Percentiles rank a stretch among this genome's conserved stretches.
These are phyloP conservation scores for Camelina laxa DNA, from an alignment of 345 rosid species.

Conservation along the genomic window DNA sequence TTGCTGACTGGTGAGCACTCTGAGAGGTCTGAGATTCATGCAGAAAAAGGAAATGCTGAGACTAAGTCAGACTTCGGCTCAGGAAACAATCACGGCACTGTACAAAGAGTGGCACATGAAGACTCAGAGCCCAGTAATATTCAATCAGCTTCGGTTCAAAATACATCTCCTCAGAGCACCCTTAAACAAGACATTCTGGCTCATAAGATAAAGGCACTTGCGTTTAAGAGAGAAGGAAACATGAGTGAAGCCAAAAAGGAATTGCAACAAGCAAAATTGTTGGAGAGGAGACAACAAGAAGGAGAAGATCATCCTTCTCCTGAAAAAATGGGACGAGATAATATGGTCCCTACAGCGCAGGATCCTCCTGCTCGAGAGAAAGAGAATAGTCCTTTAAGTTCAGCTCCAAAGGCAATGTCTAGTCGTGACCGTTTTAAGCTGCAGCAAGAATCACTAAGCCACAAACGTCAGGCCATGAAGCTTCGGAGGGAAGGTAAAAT, in stretches of 20 bases:
- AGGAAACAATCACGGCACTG: conserved; percentile 7
- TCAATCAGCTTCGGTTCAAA: conserved; percentile 44
- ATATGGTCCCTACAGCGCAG: conserved; percentile 26
- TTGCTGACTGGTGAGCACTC: conserved; percentile 53
- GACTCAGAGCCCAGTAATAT: conserved; percentile 30
- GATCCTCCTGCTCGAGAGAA: conserved; percentile 48
- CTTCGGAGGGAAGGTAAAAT: conserved; percentile 78
- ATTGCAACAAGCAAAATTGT: conserved; percentile 73
- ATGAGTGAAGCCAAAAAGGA: conserved; percentile 80
- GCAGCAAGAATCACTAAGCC: conserved; percentile 86
- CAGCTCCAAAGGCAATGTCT: conserved; percentile 64
- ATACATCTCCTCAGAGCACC: conserved; percentile 45
- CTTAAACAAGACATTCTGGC: conserved; percentile 67
- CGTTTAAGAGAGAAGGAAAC: conserved; percentile 83
- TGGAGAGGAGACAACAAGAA: conserved; percentile 63
- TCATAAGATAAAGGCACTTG: conserved; percentile 78
- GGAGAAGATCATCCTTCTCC: conserved; percentile 47
- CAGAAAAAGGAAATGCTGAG: conserved; percentile 45
- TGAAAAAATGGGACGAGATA: conserved; percentile 36
- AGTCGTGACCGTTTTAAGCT: conserved; percentile 83
- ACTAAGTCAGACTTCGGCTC: conserved; percentile 33
- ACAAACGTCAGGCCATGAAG: conserved; percentile 88
- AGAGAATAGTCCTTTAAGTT: conserved; percentile 50
- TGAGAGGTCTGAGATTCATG: conserved; percentile 38
- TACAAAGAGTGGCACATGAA: conserved; percentile 30